phyloP scores from a whole-genome alignment of 169 alveolate species.

The Plasmodium berghei region DNA sequence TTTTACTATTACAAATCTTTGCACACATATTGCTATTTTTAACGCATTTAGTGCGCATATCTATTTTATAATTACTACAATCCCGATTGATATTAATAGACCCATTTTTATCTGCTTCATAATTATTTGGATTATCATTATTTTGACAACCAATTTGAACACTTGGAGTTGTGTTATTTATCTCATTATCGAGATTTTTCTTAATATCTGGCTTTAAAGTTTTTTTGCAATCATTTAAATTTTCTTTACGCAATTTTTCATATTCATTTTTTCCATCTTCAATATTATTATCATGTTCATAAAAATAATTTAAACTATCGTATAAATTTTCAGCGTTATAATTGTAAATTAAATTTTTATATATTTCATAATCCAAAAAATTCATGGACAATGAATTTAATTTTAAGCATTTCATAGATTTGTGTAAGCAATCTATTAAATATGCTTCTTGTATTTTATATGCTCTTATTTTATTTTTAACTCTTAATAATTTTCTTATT shows the following conservation, averaged over 20 bases:
- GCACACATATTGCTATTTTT: neutral
- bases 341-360: conserved; percentile 15
- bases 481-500: conserved; percentile 70
- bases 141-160: neutral
- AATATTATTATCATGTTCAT: neutral
- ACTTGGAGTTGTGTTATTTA: neutral
- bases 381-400: conserved; percentile 34
- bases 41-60: neutral
- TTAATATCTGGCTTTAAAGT: neutral
- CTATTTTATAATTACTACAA: neutral
- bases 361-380: conserved; percentile 28
- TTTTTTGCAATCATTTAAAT: too few relatives aligned
- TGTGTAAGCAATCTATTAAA: conserved; percentile 65
- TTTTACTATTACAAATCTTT: too few relatives aligned
- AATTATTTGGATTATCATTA: neutral
- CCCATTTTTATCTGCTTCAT: neutral
- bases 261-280: neutral
- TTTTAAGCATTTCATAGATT: conserved; percentile 46
- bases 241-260: too few relatives aligned
- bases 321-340: neutral
- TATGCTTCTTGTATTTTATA: conserved; percentile 69
- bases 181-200: neutral
- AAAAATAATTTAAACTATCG: neutral
- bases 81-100: neutral
- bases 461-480: conserved; percentile 74